Evolutionary conservation across 768 basidiomycete genomes (phyloP).

Genomic region (Russula sp.): DNA sequence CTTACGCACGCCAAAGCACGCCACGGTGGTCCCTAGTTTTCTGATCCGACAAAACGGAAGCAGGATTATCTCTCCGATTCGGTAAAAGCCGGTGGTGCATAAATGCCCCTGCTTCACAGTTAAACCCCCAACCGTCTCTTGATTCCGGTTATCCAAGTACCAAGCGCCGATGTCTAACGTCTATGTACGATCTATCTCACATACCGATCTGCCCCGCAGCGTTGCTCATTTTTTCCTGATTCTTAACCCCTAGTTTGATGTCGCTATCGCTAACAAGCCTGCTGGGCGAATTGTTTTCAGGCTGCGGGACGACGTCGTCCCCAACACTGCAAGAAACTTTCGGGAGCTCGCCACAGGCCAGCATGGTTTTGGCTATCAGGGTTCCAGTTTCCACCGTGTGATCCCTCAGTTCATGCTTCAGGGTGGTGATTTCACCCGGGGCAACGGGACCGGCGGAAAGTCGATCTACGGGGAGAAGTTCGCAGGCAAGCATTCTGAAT

Average conservation of each 20-base stretch:
- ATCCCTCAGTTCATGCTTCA: conserved; percentile 87
- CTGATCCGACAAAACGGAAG: neutral
- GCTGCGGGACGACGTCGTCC: conserved; percentile 75
- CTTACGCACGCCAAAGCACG: no score
- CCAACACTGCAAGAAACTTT: conserved; percentile 77
- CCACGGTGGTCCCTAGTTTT: neutral
- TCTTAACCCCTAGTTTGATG: conserved; percentile 54
- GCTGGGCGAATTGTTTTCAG: conserved; percentile 71
- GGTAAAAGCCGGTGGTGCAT: conserved; percentile 18
- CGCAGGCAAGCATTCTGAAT: conserved; percentile 39
- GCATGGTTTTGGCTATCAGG: conserved; percentile 68
- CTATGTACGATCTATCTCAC: conserved; percentile 31
- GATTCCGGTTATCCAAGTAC: conserved; percentile 17
- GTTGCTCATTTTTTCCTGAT: neutral
- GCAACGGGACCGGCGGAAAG: conserved; percentile 70
- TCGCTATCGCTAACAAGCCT: conserved; percentile 39
- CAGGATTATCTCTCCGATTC: conserved; percentile 19
- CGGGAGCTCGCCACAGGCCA: conserved; percentile 79
- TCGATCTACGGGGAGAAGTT: conserved; percentile 73
- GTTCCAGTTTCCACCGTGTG: conserved; percentile 73
- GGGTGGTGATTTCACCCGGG: conserved; percentile 77
- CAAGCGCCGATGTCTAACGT: conserved; percentile 34
- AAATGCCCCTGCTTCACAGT: conserved; percentile 20
- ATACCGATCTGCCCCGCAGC: neutral
- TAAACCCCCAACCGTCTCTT: conserved; percentile 11